Conservation (phyloP, 495 filamentous ascomycete genomes). For the Xylona heveae region DNA sequence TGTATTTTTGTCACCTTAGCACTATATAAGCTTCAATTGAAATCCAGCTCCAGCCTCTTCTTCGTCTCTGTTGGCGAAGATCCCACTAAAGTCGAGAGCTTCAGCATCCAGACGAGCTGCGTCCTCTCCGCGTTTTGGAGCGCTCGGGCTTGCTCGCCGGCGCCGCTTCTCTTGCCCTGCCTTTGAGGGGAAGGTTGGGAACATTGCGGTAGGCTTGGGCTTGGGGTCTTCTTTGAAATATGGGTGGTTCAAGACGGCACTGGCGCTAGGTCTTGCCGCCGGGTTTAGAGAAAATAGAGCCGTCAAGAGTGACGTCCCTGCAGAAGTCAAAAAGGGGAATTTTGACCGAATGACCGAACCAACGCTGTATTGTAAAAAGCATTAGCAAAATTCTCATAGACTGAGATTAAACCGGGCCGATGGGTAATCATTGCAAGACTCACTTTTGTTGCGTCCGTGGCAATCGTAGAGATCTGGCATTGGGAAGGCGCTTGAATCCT, state of each 20-base stretch:
- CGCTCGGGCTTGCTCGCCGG: conserved; percentile 54
- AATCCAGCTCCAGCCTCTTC: conserved; percentile 5
- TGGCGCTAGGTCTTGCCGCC: conserved; percentile 41
- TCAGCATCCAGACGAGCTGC: conserved; percentile 7
- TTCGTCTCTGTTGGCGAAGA: conserved; percentile 5
- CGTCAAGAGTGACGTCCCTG: conserved; percentile 47
- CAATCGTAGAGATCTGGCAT: conserved; percentile 66
- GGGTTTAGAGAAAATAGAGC: conserved; percentile 60
- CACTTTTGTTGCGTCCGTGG: conserved; percentile 23
- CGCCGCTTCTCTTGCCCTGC: conserved; percentile 77
- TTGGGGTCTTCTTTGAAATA: conserved; percentile 77
- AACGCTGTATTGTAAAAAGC: no score
- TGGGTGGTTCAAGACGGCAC: conserved; percentile 48
- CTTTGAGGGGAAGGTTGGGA: conserved; percentile 62
- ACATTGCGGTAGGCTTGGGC: conserved; percentile 11
- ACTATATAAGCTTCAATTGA: conserved; percentile 5
- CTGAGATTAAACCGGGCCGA: conserved; percentile 9
- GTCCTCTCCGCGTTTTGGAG: conserved; percentile 63
- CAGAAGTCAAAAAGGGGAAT: conserved; percentile 63
- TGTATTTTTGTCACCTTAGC: no score
- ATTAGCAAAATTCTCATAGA: no score
- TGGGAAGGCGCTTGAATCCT: conserved; percentile 66
- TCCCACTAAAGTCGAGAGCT: conserved; percentile 10
- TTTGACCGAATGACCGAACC: conserved; percentile 36
- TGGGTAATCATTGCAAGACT: conserved; percentile 13